Conservation (phyloP, 371 early-diverging fungal species). For the Mortierella sp. region DNA sequence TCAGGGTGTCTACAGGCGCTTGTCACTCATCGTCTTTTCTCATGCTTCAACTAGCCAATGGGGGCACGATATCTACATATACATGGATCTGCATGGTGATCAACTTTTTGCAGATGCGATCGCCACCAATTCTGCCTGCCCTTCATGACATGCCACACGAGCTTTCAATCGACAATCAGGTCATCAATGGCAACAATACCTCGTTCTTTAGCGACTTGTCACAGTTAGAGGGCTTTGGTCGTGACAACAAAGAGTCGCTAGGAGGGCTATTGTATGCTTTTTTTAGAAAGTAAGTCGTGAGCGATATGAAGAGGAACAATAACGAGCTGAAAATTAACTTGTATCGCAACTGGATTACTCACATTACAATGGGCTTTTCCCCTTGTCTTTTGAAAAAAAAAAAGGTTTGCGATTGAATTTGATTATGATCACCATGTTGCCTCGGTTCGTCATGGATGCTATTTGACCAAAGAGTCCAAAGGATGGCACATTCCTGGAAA, state of each 20-base stretch:
- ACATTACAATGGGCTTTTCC: not conserved
- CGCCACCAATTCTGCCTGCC: slow-evolving; percentile 91
- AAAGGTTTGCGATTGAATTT: slow-evolving; percentile 75
- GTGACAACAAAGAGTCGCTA: slow-evolving; percentile 75
- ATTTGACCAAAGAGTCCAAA: slow-evolving; percentile 80
- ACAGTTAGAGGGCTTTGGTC: slow-evolving; percentile 71
- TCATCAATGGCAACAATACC: slow-evolving; percentile 54
- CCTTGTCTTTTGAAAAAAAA: not conserved
- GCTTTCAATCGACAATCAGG: slow-evolving; percentile 50
- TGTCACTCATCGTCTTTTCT: too few species aligned
- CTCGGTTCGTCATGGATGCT: slow-evolving; percentile 80
- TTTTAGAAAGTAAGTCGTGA: slow-evolving; percentile 67
- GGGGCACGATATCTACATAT: slow-evolving; percentile 93
- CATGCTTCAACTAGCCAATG: slow-evolving; percentile 70
- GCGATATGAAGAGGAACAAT: not conserved
- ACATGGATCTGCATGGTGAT: slow-evolving; percentile 93
- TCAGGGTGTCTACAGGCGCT: too few species aligned
- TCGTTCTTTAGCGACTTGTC: slow-evolving; percentile 78
- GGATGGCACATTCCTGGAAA: slow-evolving; percentile 78
- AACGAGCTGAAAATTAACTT: not conserved
- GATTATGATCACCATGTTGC: slow-evolving; percentile 83
- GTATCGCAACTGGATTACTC: too few species aligned
- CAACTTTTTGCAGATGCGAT: slow-evolving; percentile 88
- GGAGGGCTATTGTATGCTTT: slow-evolving; percentile 86
- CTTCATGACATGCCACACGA: slow-evolving; percentile 71